A percentile compares a stretch with the other conserved stretches of the same genome.
Conservation (phyloP, 1,284 basidiomycete genomes). For the Phlebopus sp. region DNA sequence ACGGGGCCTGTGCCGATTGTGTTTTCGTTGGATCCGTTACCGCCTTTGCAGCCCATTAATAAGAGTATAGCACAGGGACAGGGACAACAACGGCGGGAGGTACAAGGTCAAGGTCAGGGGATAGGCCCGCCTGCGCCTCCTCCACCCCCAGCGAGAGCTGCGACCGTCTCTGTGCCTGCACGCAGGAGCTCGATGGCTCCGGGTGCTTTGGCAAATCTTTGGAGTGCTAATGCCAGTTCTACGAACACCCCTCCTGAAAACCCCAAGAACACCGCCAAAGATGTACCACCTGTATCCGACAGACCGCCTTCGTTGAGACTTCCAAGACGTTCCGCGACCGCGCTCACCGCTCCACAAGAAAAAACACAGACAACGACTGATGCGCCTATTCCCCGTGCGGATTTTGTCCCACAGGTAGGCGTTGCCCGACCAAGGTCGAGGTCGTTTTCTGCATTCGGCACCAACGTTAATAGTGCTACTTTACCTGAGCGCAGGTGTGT, state of each 20-base stretch:
- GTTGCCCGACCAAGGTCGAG: slow-evolving; percentile 60
- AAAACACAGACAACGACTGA: background rate
- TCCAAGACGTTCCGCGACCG: slow-evolving; percentile 16
- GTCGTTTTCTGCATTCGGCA: slow-evolving; percentile 69
- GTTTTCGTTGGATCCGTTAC: slow-evolving; percentile 60
- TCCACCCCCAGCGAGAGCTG: slow-evolving; percentile 25
- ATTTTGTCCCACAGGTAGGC: slow-evolving; percentile 58
- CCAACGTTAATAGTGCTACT: background rate
- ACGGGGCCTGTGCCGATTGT: slow-evolving; percentile 62
- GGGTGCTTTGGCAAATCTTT: background rate
- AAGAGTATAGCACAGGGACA: background rate
- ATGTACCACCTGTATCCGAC: background rate
- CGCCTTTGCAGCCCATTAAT: slow-evolving; percentile 23
- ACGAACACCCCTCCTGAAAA: background rate
- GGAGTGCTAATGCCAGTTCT: background rate
- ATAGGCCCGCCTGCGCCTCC: background rate
- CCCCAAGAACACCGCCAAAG: background rate
- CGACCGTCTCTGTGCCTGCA: slow-evolving; percentile 31
- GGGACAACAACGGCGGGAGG: background rate
- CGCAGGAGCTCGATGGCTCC: slow-evolving; percentile 17
- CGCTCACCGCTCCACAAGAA: background rate
- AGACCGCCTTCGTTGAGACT: slow-evolving; percentile 9
- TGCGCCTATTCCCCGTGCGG: slow-evolving; percentile 48
- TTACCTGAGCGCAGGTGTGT: slow-evolving; percentile 22
- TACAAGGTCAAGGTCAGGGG: background rate